phyloP scores from a whole-genome alignment of 441 rosid genomes.

The Erodium texanum region DNA sequence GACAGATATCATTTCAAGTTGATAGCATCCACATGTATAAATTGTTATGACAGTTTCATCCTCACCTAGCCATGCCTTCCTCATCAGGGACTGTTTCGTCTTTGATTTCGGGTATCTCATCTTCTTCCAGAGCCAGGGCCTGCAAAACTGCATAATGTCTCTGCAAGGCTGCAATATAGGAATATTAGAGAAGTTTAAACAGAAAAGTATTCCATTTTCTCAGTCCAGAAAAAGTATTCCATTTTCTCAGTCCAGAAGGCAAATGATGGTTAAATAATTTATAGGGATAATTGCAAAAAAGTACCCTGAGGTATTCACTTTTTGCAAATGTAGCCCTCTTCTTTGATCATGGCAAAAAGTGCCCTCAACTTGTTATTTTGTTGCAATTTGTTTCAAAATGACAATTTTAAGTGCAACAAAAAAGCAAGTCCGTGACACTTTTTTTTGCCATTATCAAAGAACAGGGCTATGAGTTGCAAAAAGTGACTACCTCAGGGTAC shows the following conservation, averaged over 20 bases:
- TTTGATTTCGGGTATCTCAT: conserved; percentile 51
- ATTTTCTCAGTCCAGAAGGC: not conserved
- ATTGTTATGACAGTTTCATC: not conserved
- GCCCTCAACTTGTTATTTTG: no score
- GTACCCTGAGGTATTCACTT: no score
- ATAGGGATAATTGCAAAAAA: no score
- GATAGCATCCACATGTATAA: not conserved
- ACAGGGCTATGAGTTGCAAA: no score
- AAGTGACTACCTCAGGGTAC: no score
- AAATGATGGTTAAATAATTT: not conserved
- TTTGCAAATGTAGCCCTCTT: no score
- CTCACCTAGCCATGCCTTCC: conserved; percentile 75
- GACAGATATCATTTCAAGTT: not conserved
- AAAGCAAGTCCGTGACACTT: no score
- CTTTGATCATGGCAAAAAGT: no score
- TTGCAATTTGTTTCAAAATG: no score
- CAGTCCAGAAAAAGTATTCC: not conserved
- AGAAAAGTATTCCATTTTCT: not conserved
- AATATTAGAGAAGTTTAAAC: conserved; percentile 6
- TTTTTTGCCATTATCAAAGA: no score
- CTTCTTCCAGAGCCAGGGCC: conserved; percentile 84
- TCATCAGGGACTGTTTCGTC: conserved; percentile 90
- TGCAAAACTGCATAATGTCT: conserved; percentile 82
- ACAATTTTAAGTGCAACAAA: no score
- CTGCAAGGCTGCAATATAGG: conserved; percentile 64